Conservation (phyloP, 768 basidiomycete genomes). For the Podaxis mareebaensis region DNA sequence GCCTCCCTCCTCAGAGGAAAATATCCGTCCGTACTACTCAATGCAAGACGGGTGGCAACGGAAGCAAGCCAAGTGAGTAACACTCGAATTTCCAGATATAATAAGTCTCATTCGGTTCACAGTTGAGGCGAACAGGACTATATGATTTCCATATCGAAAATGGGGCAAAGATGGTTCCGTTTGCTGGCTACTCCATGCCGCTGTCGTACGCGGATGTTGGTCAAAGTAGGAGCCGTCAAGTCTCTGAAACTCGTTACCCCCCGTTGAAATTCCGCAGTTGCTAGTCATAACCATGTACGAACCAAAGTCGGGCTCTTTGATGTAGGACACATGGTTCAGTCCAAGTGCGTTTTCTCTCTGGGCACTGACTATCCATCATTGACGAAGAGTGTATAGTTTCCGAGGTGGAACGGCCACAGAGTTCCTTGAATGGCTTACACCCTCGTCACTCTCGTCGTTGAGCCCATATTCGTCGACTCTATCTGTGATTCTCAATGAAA, state of each 20-base stretch:
- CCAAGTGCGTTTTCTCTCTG: conserved; percentile 51
- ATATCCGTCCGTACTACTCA: not conserved
- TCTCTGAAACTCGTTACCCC: not conserved
- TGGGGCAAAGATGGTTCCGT: conserved; percentile 93
- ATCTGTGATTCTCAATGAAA: conserved; percentile 84
- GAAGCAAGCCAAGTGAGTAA: conserved; percentile 22
- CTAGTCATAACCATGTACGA: conserved; percentile 89
- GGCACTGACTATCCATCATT: not conserved
- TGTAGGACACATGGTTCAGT: conserved; percentile 98
- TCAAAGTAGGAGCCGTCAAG: conserved; percentile 49
- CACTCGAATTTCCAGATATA: not conserved
- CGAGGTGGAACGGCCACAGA: conserved; percentile 72
- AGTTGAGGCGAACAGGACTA: conserved; percentile 67
- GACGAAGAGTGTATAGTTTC: conserved; percentile 54
- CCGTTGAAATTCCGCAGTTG: conserved; percentile 49
- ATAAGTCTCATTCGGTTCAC: conserved; percentile 6
- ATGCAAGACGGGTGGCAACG: conserved; percentile 23
- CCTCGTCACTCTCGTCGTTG: conserved; percentile 75
- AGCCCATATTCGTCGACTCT: conserved; percentile 78
- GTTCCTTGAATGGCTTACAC: conserved; percentile 90
- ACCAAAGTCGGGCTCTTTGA: conserved; percentile 87
- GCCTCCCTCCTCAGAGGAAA: conserved; percentile 9
- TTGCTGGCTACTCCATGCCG: conserved; percentile 96
- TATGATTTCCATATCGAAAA: conserved; percentile 87
- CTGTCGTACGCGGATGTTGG: conserved; percentile 81